Percentiles rank a stretch among this genome's conserved stretches.
Conservation (phyloP, 2,329 filamentous ascomycete genomes). For the Diaporthe ilicicola region DNA sequence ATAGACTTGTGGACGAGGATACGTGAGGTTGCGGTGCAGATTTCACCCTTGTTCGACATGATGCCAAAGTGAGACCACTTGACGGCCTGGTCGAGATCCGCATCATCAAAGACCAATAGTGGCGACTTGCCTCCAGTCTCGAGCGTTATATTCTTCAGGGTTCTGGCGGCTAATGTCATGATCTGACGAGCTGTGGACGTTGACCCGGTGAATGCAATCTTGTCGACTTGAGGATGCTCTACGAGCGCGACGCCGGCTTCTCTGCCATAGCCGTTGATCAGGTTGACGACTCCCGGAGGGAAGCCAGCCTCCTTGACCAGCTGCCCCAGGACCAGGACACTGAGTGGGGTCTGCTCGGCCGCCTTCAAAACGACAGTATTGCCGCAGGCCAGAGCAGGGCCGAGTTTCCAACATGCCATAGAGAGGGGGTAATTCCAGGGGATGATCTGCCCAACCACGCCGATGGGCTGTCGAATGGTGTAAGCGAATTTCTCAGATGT, state of each 20-base stretch:
- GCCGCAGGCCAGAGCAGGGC: slow-evolving; percentile 71
- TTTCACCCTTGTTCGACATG: slow-evolving; percentile 67
- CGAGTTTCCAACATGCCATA: slow-evolving; percentile 82
- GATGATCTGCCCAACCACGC: slow-evolving; percentile 80
- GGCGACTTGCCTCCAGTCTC: slow-evolving; percentile 71
- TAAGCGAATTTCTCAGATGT: slow-evolving; percentile 77
- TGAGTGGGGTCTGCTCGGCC: slow-evolving; percentile 71
- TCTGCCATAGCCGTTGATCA: slow-evolving; percentile 73
- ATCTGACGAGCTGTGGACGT: slow-evolving; percentile 74
- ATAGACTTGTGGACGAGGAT: slow-evolving; percentile 66
- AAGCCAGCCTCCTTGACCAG: slow-evolving; percentile 78
- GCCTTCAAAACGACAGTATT: slow-evolving; percentile 72
- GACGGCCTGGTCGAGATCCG: slow-evolving; percentile 69
- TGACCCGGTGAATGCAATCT: slow-evolving; percentile 77
- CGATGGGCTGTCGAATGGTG: slow-evolving; percentile 78
- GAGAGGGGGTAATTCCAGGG: slow-evolving; percentile 83
- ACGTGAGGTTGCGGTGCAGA: slow-evolving; percentile 68
- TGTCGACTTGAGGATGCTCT: slow-evolving; percentile 70
- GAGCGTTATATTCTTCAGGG: slow-evolving; percentile 67
- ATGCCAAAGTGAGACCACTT: slow-evolving; percentile 57
- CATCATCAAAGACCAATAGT: slow-evolving; percentile 67
- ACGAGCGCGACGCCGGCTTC: slow-evolving; percentile 73
- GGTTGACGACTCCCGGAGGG: slow-evolving; percentile 78
- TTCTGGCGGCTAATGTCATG: slow-evolving; percentile 74
- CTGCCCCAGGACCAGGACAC: slow-evolving; percentile 68